Base-by-base conservation (phyloP, 257 asterid species). In the Fraxinus pennsylvanica region DNA sequence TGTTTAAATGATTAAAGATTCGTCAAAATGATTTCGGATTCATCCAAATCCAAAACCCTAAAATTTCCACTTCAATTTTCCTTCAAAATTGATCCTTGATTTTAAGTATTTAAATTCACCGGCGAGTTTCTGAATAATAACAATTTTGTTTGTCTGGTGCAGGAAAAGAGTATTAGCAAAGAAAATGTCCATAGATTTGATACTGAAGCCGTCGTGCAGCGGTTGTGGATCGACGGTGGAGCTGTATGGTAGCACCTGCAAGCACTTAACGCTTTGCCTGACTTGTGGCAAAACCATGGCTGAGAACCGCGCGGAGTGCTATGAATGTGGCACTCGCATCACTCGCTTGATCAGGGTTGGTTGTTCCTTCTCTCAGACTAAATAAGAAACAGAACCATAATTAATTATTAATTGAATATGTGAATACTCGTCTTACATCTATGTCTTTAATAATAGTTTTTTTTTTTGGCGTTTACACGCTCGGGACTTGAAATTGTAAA, bases 251-350 rank as follows among this genome's bases (percentile, higher is more conserved):
- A 92, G 91, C 88, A 41, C 91, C 72, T 94, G 99, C 91, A 94
- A 91, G 91, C 99, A 94, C 76, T 78, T 94, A 80, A 94, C 99
- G 69, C 91, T 94, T 19, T 94, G 99, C 71, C 78, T 86, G 74
- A 86, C 86, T 2, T 94, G 99, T 79, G 99, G 98, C 71, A 92
- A 86, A 88, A 79, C 84, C 61, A 90, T 91, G 97, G 99, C 98
- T 5, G 88, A 89, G 90, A 86, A 85, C 43, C 90, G 89, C 17
- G 84, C 82, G 59, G 86, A 85, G 80, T 94, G 99, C 88, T 85
- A 86, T 83, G 96, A 92, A 76, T 94, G 99, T 59, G 98, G 99
- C 59, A 73, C 90, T 57, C 91, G 90, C 4, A 84, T 94, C 76
- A 91, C 94, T 35, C 92, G 90, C 59, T 85, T 94, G 85, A 90